Base-by-base conservation (phyloP, 306 rosid species). In the Bauhinia variegata region DNA sequence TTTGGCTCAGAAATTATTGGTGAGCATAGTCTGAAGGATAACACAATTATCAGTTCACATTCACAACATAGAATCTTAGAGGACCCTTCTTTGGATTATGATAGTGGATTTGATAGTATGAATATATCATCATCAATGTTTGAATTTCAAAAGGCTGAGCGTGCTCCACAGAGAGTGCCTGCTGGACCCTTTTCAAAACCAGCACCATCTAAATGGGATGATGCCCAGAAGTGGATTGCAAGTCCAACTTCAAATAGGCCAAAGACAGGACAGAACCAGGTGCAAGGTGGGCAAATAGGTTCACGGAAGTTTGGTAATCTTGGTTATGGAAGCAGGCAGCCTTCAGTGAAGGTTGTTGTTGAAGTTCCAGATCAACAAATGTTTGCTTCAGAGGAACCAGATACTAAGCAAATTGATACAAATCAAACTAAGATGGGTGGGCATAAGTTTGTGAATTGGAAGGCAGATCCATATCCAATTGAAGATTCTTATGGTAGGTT, bases 161-260 rank as follows among this genome's bases (percentile, higher is more conserved):
- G 90, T 65, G 80, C 81, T 14, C 61, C 87, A n/a, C 95, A 73
- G 12, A 72, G 98, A 83, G 83, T 82, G 58, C 91, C 92, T 3
- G 54, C 78, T 63, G 87, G 85, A 16, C 89, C 96, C 0, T 88
- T 93, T 67, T 93, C 98, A 23, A 89, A 93, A 72, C 96, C 98
- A 15, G 89, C 96, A 1, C 96, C 91, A 16, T 93, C 98, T 53
- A 93, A 93, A 70, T 93, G 98, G 98, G 96, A 87, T 50, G 97
- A 93, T 83, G 98, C 98, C 6, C 96, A 89, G 82, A 89, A 93
- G 78, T 93, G 98, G 98, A 89, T 93, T 56, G 96, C 96, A 2
- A 89, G 98, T 71, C 97, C 97, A 15, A 93, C 86, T 31, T 79
- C 88, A 8, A 87, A 86, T 73, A 65, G 87, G 70, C 86, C 91